Base-by-base conservation (phyloP, 164 flowering plant genomes). In the Annona squamosa region DNA sequence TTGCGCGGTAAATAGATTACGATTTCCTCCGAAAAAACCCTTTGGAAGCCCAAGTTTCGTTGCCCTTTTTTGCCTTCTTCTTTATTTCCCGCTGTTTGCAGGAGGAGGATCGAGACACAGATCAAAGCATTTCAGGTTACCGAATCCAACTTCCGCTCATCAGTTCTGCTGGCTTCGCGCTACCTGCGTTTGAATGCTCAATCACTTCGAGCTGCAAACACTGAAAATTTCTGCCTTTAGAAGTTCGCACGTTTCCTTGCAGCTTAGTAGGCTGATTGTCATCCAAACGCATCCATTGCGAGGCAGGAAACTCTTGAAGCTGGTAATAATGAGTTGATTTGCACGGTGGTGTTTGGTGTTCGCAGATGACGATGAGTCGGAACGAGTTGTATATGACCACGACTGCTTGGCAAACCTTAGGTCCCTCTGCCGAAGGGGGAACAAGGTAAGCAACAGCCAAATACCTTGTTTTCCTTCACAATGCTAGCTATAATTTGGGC, bases 91-190 rank as follows among this genome's bases (percentile, higher is more conserved):
- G 12, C 37, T 18, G 7, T 12, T 19, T 42, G 68, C 44, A 61
- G 67, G 72, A 68, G 77, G 77, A 76, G 41, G 57, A 66, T 67
- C 61, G 48, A 68, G 86, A 84, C 72, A 84, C 86, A 7, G 90
- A 87, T 77, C 83, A 77, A 71, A 87, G 87, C 80, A 84, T 87
- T 47, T 87, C 88, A 16, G 87, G 68, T 66, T 66, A 17, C 43
- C 45, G 3, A 12, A 1, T 42, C 45, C 12, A 41, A 13, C 9
- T 65, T 65, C 42, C 68, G 16, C 16, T 66, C 43, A 1, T 42
- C 17, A 66, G 18, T 6, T 64, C 45, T 4, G 1, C 42, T 64
- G 67, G 10, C 37, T 41, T 19, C 7, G 7, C 42, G 37, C 12
- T 2, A 10, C 19, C 10, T 64, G 67, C 12, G 16, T 64, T 64